Evolutionary conservation across 192 early-diverging fungal species (phyloP).

Genomic region (Entomortierella lignicola): DNA sequence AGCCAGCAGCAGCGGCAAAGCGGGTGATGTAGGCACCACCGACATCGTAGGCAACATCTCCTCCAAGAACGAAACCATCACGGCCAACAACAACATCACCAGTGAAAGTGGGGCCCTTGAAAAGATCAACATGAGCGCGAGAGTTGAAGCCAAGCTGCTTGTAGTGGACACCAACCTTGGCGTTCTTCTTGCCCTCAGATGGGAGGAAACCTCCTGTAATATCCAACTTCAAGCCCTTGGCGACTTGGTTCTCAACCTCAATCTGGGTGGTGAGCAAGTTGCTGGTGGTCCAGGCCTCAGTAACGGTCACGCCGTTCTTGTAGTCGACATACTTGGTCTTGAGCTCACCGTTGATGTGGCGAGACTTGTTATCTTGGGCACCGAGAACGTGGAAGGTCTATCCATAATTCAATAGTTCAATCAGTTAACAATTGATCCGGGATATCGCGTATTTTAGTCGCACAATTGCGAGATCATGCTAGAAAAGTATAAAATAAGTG

Average conservation of each 20-base stretch:
- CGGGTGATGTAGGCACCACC: slow-evolving; percentile 85
- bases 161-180: slow-evolving; percentile 89
- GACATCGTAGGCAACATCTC: slow-evolving; percentile 95
- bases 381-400: slow-evolving; percentile 97
- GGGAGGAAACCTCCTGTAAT: slow-evolving; percentile 86
- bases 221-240: slow-evolving; percentile 97
- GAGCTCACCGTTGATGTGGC: slow-evolving; percentile 93
- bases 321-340: slow-evolving; percentile 98
- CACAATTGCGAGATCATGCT: not conserved
- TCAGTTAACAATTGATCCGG: not conserved
- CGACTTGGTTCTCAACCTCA: slow-evolving; percentile 93
- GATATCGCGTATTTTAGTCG: not conserved
- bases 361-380: slow-evolving; percentile 94
- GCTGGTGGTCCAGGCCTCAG: slow-evolving; percentile 96
- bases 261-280: slow-evolving; percentile 93
- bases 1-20: slow-evolving; percentile 91
- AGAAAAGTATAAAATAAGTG: not conserved
- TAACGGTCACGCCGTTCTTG: slow-evolving; percentile 93
- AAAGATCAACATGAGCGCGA: slow-evolving; percentile 89
- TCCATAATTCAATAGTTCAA: not conserved
- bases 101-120: slow-evolving; percentile 92
- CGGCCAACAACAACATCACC: slow-evolving; percentile 90
- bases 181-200: slow-evolving; percentile 81
- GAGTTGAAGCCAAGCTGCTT: slow-evolving; percentile 96
- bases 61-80: slow-evolving; percentile 92